These are phyloP conservation scores for Lolium rigidum DNA, from an alignment of 176 grass and related monocot species.

Conservation along the genomic window DNA sequence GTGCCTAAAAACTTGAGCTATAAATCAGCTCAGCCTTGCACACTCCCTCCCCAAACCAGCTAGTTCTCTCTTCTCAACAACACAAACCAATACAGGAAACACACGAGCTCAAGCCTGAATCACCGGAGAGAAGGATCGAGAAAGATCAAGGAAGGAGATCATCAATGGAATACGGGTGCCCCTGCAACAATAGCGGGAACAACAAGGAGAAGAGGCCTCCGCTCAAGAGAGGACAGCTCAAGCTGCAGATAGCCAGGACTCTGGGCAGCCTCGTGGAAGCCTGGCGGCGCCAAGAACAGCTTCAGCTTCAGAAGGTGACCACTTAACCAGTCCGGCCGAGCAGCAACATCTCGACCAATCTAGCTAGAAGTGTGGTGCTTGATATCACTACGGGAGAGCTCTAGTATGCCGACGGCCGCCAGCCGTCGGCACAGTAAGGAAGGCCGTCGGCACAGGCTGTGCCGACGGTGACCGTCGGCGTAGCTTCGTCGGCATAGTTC, in stretches of 20 bases:
- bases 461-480: no score
- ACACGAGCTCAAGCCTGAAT: neutral
- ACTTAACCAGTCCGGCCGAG: neutral
- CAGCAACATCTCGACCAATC: neutral
- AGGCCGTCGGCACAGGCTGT: no score
- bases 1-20: conserved; percentile 19
- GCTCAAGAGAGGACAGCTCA: conserved; percentile 15
- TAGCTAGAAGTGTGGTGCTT: neutral
- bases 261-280: conserved; percentile 12
- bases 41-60: conserved; percentile 21
- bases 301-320: conserved; percentile 35
- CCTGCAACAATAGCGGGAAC: conserved; percentile 15
- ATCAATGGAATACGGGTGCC: conserved; percentile 49
- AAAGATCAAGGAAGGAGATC: neutral
- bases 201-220: conserved; percentile 25
- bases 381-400: no score
- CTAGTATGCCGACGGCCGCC: no score
- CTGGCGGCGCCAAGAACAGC: conserved; percentile 28
- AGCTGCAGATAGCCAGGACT: conserved; percentile 4
- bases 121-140: no score
- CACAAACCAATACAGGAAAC: neutral
- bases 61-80: conserved; percentile 8
- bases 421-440: no score
- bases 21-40: conserved; percentile 10
- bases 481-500: no score